A percentile compares a stretch with the other conserved stretches of the same genome.
phyloP scores from a whole-genome alignment of 768 basidiomycete genomes.

The Mycena amicta region DNA sequence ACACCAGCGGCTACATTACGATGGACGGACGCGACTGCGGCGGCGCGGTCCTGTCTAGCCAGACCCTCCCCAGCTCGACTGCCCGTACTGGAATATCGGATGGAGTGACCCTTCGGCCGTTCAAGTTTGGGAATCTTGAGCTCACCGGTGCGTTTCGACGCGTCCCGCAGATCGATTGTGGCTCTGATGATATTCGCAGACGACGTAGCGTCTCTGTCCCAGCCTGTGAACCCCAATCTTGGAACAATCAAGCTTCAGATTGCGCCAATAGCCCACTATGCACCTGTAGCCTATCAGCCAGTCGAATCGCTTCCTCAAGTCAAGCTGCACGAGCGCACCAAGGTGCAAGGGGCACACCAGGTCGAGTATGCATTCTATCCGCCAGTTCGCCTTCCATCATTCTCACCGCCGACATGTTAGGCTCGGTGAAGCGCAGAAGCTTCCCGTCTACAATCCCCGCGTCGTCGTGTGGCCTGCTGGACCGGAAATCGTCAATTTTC shows the following conservation, averaged over 20 bases:
- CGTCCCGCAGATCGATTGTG: no score
- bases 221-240: not conserved
- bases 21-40: constrained; percentile 17
- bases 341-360: not conserved
- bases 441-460: not conserved
- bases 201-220: not conserved
- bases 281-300: not conserved
- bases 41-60: constrained; percentile 9
- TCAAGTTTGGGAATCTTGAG: not conserved
- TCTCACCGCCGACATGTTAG: not conserved
- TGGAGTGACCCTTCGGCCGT: not conserved
- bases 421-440: constrained; percentile 4
- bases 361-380: not conserved
- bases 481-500: constrained; percentile 9
- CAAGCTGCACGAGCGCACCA: constrained; percentile 14
- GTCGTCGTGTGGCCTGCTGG: constrained; percentile 6
- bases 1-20: constrained; percentile 11
- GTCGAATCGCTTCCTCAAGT: constrained; percentile 4
- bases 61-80: not conserved
- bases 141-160: not conserved
- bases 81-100: constrained; percentile 3
- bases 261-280: constrained; percentile 5
- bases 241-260: constrained; percentile 8
- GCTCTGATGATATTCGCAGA: not conserved
- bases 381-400: not conserved